Evolutionary conservation across 768 basidiomycete genomes (phyloP).

Genomic region (Termitomyces sp.): DNA sequence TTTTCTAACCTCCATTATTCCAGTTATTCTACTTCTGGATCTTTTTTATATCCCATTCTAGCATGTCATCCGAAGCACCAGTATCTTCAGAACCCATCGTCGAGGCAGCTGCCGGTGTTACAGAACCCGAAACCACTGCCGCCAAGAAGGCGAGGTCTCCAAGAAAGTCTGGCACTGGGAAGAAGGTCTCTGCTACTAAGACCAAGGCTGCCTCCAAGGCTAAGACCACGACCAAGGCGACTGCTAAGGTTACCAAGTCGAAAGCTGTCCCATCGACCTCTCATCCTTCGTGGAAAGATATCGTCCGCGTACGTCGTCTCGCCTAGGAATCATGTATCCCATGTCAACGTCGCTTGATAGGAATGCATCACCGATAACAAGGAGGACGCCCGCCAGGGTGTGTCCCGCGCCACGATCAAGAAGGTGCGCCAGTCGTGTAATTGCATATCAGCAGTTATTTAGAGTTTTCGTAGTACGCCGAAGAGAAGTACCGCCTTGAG

Average conservation of each 20-base stretch:
- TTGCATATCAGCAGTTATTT: conserved; percentile 8
- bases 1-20: conserved; percentile 6
- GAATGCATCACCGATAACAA: conserved; percentile 66
- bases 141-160: conserved; percentile 15
- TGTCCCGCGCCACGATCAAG: conserved; percentile 76
- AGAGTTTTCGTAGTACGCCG: conserved; percentile 54
- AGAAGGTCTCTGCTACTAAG: conserved; percentile 15
- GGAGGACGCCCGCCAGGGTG: conserved; percentile 64
- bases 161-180: conserved; percentile 14
- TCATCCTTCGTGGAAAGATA: conserved; percentile 52
- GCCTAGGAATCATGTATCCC: background rate
- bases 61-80: conserved; percentile 22
- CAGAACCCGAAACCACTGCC: conserved; percentile 3
- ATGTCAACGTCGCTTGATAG: conserved; percentile 25
- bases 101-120: conserved; percentile 11
- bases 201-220: conserved; percentile 16
- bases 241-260: conserved; percentile 20
- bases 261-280: conserved; percentile 20
- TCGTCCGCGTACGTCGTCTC: conserved; percentile 35
- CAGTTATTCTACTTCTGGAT: background rate
- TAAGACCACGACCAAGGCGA: conserved; percentile 24
- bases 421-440: conserved; percentile 45
- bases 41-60: conserved; percentile 7
- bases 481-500: conserved; percentile 74
- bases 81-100: conserved; percentile 13